Evolutionary conservation across 2,329 filamentous ascomycete genomes (phyloP).

Genomic region (Paecilomyces dactylethromorphus): DNA sequence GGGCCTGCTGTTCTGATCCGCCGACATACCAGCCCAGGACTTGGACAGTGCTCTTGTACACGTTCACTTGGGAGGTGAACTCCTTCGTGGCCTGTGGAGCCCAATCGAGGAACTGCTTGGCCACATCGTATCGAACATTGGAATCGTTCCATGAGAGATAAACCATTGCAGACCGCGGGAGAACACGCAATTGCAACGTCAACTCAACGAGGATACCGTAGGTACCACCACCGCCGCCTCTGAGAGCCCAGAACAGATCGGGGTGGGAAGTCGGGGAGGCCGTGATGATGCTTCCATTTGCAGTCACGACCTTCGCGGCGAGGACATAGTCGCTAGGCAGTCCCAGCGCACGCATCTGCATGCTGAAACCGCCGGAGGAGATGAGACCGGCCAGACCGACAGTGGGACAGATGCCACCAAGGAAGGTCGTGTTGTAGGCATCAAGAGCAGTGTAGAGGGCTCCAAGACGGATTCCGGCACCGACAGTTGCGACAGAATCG

Average conservation of each 20-base stretch:
- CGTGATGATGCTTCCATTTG: not conserved
- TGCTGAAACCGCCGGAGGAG: not conserved
- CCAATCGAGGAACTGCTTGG: constrained; percentile 10
- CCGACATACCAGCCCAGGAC: constrained; percentile 10
- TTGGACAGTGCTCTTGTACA: constrained; percentile 7
- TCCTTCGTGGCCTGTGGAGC: constrained; percentile 5
- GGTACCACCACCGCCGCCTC: constrained; percentile 26
- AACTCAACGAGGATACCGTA: constrained; percentile 22
- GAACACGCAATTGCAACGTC: not conserved
- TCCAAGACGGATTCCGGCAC: constrained; percentile 24
- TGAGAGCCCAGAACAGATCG: constrained; percentile 31
- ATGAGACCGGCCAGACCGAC: constrained; percentile 11
- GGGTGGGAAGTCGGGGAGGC: constrained; percentile 1
- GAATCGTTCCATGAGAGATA: constrained; percentile 4
- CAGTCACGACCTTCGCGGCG: constrained; percentile 16
- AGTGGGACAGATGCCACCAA: constrained; percentile 1
- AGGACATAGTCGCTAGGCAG: constrained; percentile 20
- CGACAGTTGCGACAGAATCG: constrained; percentile 20
- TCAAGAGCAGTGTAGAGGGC: constrained; percentile 21
- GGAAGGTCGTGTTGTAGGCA: constrained; percentile 3
- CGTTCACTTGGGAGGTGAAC: constrained; percentile 10
- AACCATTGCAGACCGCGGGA: constrained; percentile 7
- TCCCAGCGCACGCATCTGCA: constrained; percentile 4
- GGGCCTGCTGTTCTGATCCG: constrained; percentile 3
- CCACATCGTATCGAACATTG: constrained; percentile 3